Percentiles rank a stretch among this genome's conserved stretches.
phyloP scores from a whole-genome alignment of 257 asterid species.

The Nicotiana sylvestris region DNA sequence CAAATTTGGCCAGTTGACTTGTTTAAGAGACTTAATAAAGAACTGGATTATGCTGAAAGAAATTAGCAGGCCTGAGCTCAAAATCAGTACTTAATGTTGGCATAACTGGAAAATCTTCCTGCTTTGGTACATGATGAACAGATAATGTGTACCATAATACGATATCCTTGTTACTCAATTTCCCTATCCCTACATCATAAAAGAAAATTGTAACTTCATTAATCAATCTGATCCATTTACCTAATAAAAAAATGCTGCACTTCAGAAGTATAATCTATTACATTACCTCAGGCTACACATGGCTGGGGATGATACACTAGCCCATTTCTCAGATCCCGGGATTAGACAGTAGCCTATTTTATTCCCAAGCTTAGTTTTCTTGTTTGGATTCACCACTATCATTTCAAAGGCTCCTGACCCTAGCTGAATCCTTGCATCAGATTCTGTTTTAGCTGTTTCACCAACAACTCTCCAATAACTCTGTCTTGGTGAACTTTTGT shows the following conservation, averaged over 20 bases:
- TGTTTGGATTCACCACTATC: slow-evolving; percentile 42
- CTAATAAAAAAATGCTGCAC: not conserved
- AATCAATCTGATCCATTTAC: not conserved
- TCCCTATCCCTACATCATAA: slow-evolving; percentile 40
- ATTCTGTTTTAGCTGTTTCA: slow-evolving; percentile 34
- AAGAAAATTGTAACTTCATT: not conserved
- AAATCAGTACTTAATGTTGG: slow-evolving; percentile 37
- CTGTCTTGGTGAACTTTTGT: slow-evolving; percentile 27
- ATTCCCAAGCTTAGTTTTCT: slow-evolving; percentile 49
- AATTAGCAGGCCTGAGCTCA: slow-evolving; percentile 54
- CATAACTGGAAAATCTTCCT: slow-evolving; percentile 65
- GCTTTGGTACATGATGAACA: slow-evolving; percentile 56
- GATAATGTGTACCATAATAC: slow-evolving; percentile 67
- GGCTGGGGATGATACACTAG: slow-evolving; percentile 26
- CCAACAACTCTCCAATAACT: slow-evolving; percentile 42
- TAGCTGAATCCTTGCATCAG: slow-evolving; percentile 39
- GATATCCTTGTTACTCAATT: slow-evolving; percentile 45
- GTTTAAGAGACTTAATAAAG: slow-evolving; percentile 18
- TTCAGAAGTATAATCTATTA: not conserved
- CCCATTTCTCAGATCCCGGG: slow-evolving; percentile 61
- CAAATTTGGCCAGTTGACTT: slow-evolving; percentile 8
- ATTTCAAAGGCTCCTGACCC: slow-evolving; percentile 28
- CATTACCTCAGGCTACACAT: slow-evolving; percentile 41
- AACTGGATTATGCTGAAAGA: slow-evolving; percentile 60
- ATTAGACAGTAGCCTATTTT: slow-evolving; percentile 39